Base-by-base conservation (phyloP, 495 filamentous ascomycete genomes). In the Mycothermus thermophilus region DNA sequence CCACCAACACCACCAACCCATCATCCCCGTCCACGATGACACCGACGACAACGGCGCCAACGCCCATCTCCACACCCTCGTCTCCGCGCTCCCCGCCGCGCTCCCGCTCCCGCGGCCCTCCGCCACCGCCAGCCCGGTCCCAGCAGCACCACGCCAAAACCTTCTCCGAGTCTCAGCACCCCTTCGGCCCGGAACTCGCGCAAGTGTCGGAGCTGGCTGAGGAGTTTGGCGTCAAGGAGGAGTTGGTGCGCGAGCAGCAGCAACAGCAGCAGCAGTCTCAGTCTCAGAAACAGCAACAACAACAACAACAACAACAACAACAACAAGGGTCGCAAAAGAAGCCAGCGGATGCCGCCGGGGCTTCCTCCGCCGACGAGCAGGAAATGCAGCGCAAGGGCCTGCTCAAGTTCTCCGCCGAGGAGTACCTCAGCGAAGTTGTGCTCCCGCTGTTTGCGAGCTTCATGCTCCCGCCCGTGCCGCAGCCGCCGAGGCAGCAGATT, bases 361-460 rank as follows among this genome's bases (percentile, higher is more conserved):
- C 22, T 25, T 6, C 80, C 28, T 74, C 82, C 30, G 72, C 77
- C 17, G 84, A 90, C 48, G 80, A 83, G 48, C 57, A 72, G 38
- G 68, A 75, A 22, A 57, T 90, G 44, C 47, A 64, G 27, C 60
- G 65, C 18, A 71, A 68, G 30, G 85, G 83, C 9, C 63, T 95
- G 4, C 65, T 62, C 50, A 82, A 77, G 48, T 86, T 87, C 53
- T 64, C 66, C 9, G 83, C 79, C 9, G 70, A 79, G 13, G 90
- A 95, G 51, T 97, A 97, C 55, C 58, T 87, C 35, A 59, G 58
- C 35, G 90, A 94, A 59, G n/a, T n/a, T n/a, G 80, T 97, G 38
- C 64, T 79, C 41, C 72, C 71, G 15, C 60, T 90, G 5, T 78
- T 79, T 23, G 41, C 49, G 19, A 58, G 41, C 21, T 60, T 66